These are phyloP conservation scores for Lithocarpus polystachyus DNA, from an alignment of 306 rosid genomes.

Conservation along the genomic window DNA sequence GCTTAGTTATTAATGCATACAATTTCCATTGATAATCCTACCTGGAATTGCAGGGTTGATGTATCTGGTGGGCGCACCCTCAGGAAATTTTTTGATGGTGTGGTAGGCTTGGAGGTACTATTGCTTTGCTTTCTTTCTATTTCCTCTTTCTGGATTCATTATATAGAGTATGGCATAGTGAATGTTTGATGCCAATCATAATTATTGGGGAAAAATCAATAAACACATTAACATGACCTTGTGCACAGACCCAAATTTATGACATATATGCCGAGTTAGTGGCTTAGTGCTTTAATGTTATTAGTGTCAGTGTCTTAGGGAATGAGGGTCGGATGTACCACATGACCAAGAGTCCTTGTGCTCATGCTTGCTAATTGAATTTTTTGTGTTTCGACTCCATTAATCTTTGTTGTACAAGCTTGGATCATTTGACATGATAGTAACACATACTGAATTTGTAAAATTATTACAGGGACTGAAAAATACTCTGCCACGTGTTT, in stretches of 20 bases:
- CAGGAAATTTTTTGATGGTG: constrained; percentile 63
- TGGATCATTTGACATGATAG: constrained; percentile 10
- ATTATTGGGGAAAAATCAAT: neutral
- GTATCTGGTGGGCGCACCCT: constrained; percentile 65
- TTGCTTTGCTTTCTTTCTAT: neutral
- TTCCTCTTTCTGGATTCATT: neutral
- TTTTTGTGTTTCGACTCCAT: neutral
- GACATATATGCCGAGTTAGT: neutral
- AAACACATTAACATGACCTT: neutral
- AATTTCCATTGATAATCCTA: constrained; percentile 7
- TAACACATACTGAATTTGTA: constrained; percentile 7
- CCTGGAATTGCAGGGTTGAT: constrained; percentile 44
- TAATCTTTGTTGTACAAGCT: neutral
- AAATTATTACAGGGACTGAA: constrained; percentile 53
- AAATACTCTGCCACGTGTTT: constrained; percentile 61
- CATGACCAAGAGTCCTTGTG: neutral
- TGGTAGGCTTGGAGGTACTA: constrained; percentile 78
- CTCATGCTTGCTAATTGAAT: neutral
- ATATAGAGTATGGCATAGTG: neutral
- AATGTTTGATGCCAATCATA: neutral
- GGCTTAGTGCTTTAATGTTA: neutral
- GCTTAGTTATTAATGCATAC: neutral
- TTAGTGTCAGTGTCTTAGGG: neutral
- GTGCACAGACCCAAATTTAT: neutral
- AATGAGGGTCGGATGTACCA: neutral